Evolutionary conservation across 148 eudicot species (phyloP).

Genomic region (Cornus florida): DNA sequence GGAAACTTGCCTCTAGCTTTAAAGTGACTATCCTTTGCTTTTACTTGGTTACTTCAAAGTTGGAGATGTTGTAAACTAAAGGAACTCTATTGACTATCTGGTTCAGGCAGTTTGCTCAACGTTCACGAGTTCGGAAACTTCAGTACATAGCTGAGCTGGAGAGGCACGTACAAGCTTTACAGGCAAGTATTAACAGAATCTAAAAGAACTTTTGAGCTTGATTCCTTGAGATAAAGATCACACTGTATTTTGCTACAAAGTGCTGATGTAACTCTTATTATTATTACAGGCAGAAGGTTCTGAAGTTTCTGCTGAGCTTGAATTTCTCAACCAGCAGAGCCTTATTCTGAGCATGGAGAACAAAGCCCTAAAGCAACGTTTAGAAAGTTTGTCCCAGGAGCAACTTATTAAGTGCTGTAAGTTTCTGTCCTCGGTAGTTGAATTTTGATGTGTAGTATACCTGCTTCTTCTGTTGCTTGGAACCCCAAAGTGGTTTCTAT

Average conservation of each 20-base stretch:
- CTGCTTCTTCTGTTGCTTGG: neutral
- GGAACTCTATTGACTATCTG: conserved; percentile 12
- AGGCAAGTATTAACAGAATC: conserved; percentile 43
- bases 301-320: conserved; percentile 91
- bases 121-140: conserved; percentile 93
- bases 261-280: conserved; percentile 7
- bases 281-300: conserved; percentile 84
- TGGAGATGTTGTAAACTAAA: neutral
- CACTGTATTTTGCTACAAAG: neutral
- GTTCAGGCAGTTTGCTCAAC: conserved; percentile 96
- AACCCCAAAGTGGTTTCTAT: neutral
- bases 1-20: neutral
- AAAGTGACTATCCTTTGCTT: neutral
- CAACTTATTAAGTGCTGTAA: conserved; percentile 88
- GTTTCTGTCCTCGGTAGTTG: conserved; percentile 20
- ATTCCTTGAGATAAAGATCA: neutral
- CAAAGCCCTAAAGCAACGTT: conserved; percentile 85
- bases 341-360: conserved; percentile 96
- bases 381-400: conserved; percentile 88
- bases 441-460: neutral
- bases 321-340: conserved; percentile 89
- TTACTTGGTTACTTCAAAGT: neutral
- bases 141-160: conserved; percentile 98
- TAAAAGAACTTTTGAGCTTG: neutral
- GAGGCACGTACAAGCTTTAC: conserved; percentile 82